Conservation (phyloP, 1,139 yeast genomes). For the Candida buenavistaensis region DNA sequence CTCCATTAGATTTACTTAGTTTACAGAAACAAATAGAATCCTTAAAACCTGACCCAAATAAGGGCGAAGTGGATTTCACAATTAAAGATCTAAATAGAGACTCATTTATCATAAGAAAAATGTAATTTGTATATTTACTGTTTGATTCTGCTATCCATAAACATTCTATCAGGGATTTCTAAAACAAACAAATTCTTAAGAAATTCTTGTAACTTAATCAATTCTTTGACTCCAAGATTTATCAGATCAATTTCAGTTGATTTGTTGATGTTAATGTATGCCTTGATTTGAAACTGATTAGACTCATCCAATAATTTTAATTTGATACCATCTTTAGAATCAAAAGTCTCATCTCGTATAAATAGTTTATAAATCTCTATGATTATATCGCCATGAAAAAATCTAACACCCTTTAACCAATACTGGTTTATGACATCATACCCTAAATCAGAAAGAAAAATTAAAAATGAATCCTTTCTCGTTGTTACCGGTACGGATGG, state of each 20-base stretch:
- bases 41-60: conserved; percentile 22
- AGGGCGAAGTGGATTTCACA: conserved; percentile 27
- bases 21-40: conserved; percentile 23
- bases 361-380: conserved; percentile 59
- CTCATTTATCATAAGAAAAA: conserved; percentile 5
- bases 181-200: conserved; percentile 67
- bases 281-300: conserved; percentile 61
- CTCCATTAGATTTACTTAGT: conserved; percentile 24
- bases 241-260: conserved; percentile 77
- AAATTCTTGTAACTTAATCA: conserved; percentile 62
- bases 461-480: conserved; percentile 39
- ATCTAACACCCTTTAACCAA: conserved; percentile 65
- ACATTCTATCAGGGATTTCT: conserved; percentile 72
- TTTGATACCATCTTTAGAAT: conserved; percentile 23
- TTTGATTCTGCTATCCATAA: conserved; percentile 66
- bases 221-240: conserved; percentile 61
- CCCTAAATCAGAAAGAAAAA: conserved; percentile 66
- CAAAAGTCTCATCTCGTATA: conserved; percentile 40
- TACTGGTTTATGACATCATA: conserved; percentile 66
- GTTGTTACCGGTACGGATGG: conserved; percentile 4
- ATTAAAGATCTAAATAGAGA: conserved; percentile 9
- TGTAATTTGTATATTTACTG: not conserved
- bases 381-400: conserved; percentile 63
- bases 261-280: conserved; percentile 67
- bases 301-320: conserved; percentile 54